Evolutionary conservation across 768 basidiomycete species (phyloP).

Genomic region (Ramaria sp.): DNA sequence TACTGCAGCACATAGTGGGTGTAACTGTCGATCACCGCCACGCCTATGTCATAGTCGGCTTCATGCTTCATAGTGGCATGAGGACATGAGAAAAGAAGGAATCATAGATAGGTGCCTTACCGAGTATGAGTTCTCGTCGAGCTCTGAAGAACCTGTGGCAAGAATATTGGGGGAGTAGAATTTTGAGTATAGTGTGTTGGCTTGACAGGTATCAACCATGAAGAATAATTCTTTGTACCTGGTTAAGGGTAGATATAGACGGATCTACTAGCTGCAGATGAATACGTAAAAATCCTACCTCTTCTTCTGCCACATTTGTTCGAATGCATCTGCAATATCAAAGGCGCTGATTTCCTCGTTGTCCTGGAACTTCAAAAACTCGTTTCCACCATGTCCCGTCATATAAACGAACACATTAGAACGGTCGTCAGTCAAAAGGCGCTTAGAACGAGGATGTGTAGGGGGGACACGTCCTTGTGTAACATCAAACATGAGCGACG

Average conservation of each 20-base stretch:
- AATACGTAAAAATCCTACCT: conserved; percentile 35
- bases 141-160: conserved; percentile 75
- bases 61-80: conserved; percentile 49
- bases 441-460: conserved; percentile 83
- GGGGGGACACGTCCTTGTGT: conserved; percentile 70
- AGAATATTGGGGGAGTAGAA: conserved; percentile 90
- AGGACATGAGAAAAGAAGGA: background rate
- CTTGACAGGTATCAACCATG: conserved; percentile 98
- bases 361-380: conserved; percentile 98
- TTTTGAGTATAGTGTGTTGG: conserved; percentile 89
- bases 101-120: conserved; percentile 31
- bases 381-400: conserved; percentile 97
- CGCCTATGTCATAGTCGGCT: conserved; percentile 89
- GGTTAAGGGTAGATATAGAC: background rate
- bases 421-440: conserved; percentile 78
- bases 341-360: conserved; percentile 96
- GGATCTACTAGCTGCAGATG: background rate
- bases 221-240: conserved; percentile 95
- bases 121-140: conserved; percentile 90
- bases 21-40: conserved; percentile 90
- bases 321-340: conserved; percentile 96
- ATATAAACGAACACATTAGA: conserved; percentile 96
- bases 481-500: background rate
- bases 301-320: conserved; percentile 98
- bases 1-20: conserved; percentile 88